A percentile compares a stretch with the other conserved stretches of the same genome.
phyloP scores from a whole-genome alignment of 129 eudicot genomes.

The Oenanthe sinensis region DNA sequence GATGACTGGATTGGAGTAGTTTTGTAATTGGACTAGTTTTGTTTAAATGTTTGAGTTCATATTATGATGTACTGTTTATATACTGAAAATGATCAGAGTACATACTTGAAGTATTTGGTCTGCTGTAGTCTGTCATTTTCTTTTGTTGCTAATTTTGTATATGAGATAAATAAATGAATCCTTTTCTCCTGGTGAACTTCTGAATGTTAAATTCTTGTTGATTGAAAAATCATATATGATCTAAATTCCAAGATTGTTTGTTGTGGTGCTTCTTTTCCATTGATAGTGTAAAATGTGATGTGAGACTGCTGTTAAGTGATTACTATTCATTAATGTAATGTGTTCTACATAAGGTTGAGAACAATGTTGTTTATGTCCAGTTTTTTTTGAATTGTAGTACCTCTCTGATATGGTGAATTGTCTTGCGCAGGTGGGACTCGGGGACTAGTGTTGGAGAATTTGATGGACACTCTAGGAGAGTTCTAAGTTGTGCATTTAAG shows the following conservation, averaged over 20 bases:
- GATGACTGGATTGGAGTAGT: not conserved
- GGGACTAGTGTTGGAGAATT: slow-evolving; percentile 93
- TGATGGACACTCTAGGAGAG: slow-evolving; percentile 90
- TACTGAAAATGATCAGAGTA: not conserved
- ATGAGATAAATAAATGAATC: not conserved
- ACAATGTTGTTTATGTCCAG: not conserved
- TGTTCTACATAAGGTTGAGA: not conserved
- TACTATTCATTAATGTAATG: not conserved
- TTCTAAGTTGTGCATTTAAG: slow-evolving; percentile 88
- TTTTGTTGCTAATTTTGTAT: not conserved
- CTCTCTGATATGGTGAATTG: not conserved
- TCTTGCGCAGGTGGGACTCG: slow-evolving; percentile 87
- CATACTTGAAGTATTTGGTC: not conserved
- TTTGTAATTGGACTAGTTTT: too few species aligned
- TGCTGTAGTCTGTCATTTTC: not conserved
- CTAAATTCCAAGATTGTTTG: not conserved
- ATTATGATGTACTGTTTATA: not conserved
- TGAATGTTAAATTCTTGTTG: not conserved
- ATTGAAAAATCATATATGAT: not conserved
- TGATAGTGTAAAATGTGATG: not conserved
- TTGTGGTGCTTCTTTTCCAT: not conserved
- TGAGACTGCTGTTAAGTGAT: not conserved
- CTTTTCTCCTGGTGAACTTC: not conserved
- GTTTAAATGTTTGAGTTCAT: not conserved
- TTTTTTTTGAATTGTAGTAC: not conserved